phyloP scores from a whole-genome alignment of 495 filamentous ascomycete species.

The Cudoniella acicularis region DNA sequence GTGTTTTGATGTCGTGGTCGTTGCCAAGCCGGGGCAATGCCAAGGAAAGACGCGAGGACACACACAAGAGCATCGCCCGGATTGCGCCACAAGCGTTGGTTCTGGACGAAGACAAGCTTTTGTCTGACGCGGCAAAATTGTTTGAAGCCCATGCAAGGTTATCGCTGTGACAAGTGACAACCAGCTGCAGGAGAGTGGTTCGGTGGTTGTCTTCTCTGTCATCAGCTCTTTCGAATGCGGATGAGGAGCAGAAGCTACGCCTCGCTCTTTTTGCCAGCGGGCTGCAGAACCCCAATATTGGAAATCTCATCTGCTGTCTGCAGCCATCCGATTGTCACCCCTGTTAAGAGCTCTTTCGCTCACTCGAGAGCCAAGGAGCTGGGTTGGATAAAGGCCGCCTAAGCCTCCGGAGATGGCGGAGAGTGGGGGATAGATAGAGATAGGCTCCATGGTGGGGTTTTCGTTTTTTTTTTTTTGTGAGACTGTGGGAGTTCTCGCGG shows the following conservation, averaged over 20 bases:
- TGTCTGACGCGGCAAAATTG: constrained; percentile 5
- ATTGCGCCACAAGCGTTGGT: constrained; percentile 6
- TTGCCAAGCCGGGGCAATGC: constrained; percentile 1
- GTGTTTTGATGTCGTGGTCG: not conserved
- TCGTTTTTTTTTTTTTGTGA: not conserved
- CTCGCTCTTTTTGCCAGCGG: not conserved
- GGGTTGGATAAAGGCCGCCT: not conserved
- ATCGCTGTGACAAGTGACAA: not conserved
- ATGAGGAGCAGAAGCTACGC: too few species aligned
- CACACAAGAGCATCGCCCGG: too few species aligned
- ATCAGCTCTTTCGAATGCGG: not conserved
- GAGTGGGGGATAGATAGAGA: not conserved
- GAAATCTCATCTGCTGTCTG: too few species aligned
- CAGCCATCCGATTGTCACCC: not conserved
- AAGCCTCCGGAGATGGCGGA: not conserved
- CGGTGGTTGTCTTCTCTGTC: not conserved
- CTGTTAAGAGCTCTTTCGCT: not conserved
- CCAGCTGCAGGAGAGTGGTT: not conserved
- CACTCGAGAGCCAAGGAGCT: too few species aligned
- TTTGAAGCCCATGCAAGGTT: not conserved
- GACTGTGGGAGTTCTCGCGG: not conserved
- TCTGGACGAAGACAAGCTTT: not conserved
- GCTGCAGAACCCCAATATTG: not conserved
- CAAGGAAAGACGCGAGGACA: not conserved
- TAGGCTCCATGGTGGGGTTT: not conserved